Conservation (phyloP, 805 yeast genomes). For the Myxozyma kluyveri region DNA sequence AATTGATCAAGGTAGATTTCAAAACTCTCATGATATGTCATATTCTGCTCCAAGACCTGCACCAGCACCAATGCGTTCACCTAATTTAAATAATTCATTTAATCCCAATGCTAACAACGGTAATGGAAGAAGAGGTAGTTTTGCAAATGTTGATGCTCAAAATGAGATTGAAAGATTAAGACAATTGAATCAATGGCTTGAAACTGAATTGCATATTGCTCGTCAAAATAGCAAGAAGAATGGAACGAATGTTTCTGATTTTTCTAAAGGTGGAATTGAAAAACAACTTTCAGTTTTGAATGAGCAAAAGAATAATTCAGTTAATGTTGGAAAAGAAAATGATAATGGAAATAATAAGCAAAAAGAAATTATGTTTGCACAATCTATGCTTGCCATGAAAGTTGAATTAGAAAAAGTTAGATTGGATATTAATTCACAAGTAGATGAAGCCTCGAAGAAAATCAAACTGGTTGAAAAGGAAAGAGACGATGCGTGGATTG, state of each 20-base stretch:
- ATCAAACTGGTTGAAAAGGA: slow-evolving; percentile 17
- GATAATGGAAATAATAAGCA: not conserved
- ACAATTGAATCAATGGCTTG: slow-evolving; percentile 28
- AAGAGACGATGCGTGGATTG: slow-evolving; percentile 16
- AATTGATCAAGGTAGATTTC: not conserved
- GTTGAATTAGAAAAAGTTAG: slow-evolving; percentile 27
- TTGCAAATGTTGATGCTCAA: not conserved
- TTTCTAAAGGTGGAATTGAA: not conserved
- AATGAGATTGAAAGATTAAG: slow-evolving; percentile 20
- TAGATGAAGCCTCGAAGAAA: slow-evolving; percentile 17
- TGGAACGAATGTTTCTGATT: slow-evolving; percentile 5
- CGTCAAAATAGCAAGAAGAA: slow-evolving; percentile 28
- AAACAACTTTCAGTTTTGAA: not conserved
- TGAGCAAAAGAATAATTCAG: not conserved
- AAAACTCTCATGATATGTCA: too few relatives aligned
- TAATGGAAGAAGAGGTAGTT: not conserved
- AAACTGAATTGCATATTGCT: slow-evolving; percentile 30
- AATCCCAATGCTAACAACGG: slow-evolving; percentile 1
- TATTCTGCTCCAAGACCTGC: not conserved
- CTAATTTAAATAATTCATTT: not conserved
- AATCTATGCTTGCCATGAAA: slow-evolving; percentile 27
- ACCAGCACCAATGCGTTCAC: not conserved
- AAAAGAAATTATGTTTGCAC: slow-evolving; percentile 12
- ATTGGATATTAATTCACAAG: slow-evolving; percentile 11
- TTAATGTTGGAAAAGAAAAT: slow-evolving; percentile 1